Conservation (phyloP, 2,329 filamentous ascomycete species). For the Penicillium sp. region DNA sequence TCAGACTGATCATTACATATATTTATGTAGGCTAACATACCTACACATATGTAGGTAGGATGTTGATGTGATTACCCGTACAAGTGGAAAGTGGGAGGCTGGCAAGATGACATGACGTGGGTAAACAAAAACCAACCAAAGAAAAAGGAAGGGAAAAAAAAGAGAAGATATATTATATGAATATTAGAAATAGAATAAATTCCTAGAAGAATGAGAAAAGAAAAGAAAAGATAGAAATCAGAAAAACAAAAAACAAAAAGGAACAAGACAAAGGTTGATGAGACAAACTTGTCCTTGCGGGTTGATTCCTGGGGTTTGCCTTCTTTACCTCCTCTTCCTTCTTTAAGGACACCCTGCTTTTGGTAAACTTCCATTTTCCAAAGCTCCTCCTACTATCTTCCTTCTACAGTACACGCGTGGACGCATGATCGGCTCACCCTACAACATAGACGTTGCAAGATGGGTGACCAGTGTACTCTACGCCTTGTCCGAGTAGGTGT, state of each 20-base stretch:
- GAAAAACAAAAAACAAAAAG: not conserved
- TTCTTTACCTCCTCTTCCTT: not conserved
- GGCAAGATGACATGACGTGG: not conserved
- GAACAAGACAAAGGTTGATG: not conserved
- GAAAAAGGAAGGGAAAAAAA: not conserved
- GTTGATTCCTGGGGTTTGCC: not conserved
- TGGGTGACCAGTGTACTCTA: slow-evolving; percentile 17
- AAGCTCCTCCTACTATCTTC: not conserved
- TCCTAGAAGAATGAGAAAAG: not conserved
- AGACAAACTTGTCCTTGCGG: not conserved
- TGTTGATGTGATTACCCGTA: not conserved
- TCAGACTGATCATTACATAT: not conserved
- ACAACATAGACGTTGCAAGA: not conserved
- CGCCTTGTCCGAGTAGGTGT: slow-evolving; percentile 17
- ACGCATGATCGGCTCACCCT: not conserved
- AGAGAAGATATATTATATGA: not conserved
- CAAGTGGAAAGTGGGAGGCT: not conserved
- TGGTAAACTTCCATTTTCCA: not conserved
- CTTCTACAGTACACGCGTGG: not conserved
- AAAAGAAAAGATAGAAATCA: not conserved
- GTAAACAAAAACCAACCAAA: not conserved
- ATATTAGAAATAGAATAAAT: not conserved
- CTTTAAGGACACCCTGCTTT: not conserved
- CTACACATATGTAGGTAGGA: no score
- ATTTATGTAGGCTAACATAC: no score